phyloP scores from a whole-genome alignment of 768 basidiomycete genomes.

The Chiua virens region DNA sequence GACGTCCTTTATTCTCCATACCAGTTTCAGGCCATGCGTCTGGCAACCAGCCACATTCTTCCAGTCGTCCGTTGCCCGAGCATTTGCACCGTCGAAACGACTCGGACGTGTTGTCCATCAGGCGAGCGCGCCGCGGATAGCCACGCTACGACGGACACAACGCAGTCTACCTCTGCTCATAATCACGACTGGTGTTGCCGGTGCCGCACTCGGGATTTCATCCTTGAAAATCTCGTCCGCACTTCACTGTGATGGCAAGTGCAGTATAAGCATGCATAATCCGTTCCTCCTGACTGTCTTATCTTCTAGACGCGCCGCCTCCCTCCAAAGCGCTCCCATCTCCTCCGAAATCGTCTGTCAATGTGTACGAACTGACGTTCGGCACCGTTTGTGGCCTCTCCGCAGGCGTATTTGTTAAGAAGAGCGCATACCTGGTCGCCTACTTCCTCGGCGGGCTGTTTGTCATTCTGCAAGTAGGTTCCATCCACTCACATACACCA shows the following conservation, averaged over 20 bases:
- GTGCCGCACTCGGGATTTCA: slow-evolving; percentile 47
- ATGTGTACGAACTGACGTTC: slow-evolving; percentile 78
- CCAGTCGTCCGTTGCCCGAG: background rate
- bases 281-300: slow-evolving; percentile 5
- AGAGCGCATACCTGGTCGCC: slow-evolving; percentile 82
- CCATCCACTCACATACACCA: background rate
- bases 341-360: slow-evolving; percentile 73
- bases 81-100: slow-evolving; percentile 4
- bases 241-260: slow-evolving; percentile 57
- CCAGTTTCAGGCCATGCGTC: slow-evolving; percentile 17
- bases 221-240: slow-evolving; percentile 30
- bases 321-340: slow-evolving; percentile 30
- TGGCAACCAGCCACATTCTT: slow-evolving; percentile 2
- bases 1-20: slow-evolving; percentile 16
- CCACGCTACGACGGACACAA: slow-evolving; percentile 4
- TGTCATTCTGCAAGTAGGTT: slow-evolving; percentile 81
- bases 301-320: slow-evolving; percentile 8
- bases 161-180: slow-evolving; percentile 19
- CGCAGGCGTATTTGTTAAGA: slow-evolving; percentile 92
- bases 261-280: background rate
- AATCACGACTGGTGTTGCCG: slow-evolving; percentile 36
- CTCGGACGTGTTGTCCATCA: background rate
- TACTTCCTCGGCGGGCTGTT: slow-evolving; percentile 90
- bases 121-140: background rate
- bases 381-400: slow-evolving; percentile 89